Evolutionary conservation across 2,329 filamentous ascomycete species (phyloP), one percentile per base, ranked within the genome.

Genomic region (Colletotrichum liriopes): DNA sequence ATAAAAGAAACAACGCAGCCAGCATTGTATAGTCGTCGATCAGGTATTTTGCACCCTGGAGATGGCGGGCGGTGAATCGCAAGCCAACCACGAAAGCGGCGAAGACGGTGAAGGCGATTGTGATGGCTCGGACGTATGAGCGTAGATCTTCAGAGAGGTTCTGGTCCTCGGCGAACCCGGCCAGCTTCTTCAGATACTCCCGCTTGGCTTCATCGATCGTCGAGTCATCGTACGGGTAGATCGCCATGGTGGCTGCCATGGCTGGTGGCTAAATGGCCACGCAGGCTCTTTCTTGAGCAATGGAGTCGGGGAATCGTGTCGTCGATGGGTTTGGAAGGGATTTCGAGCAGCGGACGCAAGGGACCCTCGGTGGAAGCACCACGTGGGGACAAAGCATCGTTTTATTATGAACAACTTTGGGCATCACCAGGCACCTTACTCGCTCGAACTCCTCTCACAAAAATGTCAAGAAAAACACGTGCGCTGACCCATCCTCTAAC

Each of bases 11-110:
- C 39, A 72, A 9, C 16, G 70, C 52, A 2, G 58, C 58, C 47
- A 72, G 26, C 70, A 72, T 72, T 16, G 60, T n/a, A 45, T 72
- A 72, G n/a, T 72, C 70, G 5, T 72, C 70, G 20, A 65, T 72
- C 1, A 72, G 47, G 23, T 72, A 72, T 3, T 47, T 69, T 20
- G 70, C 70, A 14, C 51, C 65, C 35, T 72, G 70, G 1, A 72
- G 65, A n/a, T 70, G 70, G 16, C 70, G 65, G 3, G 70, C 65
- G 41, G 39, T 49, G n/a, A 72, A 72, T 5, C 70, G 45, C 26
- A 72, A 60, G 23, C 65, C 70, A 1, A 72, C 70, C 14, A 72
- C 54, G 5, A 70, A 55, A 9, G 65, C 47, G 52, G 70, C 70
- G 12, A 72, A 55, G n/a, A 29, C 60, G 43, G 70, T 72, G 9